A percentile compares a stretch with the other conserved stretches of the same genome.
These are phyloP conservation scores for Thalassiosira hispida DNA, from an alignment of 352 stramenopile species.

Conservation along the genomic window DNA sequence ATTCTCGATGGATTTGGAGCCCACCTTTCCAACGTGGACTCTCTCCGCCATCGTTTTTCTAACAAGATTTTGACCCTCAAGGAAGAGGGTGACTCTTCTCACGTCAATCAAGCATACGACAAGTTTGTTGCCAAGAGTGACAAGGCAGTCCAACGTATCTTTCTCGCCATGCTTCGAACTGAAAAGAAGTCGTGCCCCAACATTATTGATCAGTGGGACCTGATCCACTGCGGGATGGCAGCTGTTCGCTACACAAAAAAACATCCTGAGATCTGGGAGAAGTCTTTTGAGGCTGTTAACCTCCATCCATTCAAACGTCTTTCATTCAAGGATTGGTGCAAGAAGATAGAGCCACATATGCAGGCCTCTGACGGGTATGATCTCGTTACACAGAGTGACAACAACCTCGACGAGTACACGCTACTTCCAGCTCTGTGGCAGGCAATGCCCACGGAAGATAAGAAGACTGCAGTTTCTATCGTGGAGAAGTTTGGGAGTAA, in stretches of 20 bases:
- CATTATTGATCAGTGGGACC: conserved; percentile 33
- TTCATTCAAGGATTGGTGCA: conserved; percentile 31
- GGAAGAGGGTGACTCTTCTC: conserved; percentile 26
- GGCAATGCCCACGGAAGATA: conserved; percentile 13
- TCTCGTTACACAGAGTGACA: conserved; percentile 14
- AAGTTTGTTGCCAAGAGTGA: conserved; percentile 15
- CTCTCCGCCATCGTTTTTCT: not conserved
- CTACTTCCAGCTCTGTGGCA: conserved; percentile 17
- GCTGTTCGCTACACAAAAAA: conserved; percentile 7
- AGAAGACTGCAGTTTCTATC: conserved; percentile 8
- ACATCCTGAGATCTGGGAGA: conserved; percentile 16
- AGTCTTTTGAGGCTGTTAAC: conserved; percentile 18
- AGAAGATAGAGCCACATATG: conserved; percentile 30
- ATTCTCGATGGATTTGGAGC: conserved; percentile 38
- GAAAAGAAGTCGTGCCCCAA: not conserved
- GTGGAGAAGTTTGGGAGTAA: conserved; percentile 1
- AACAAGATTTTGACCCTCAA: conserved; percentile 30
- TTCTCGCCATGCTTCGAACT: not conserved
- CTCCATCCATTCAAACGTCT: conserved; percentile 14
- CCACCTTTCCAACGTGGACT: conserved; percentile 2
- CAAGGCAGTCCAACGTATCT: conserved; percentile 5
- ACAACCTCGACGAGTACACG: conserved; percentile 13
- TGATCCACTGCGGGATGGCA: conserved; percentile 21
- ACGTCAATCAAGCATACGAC: conserved; percentile 21
- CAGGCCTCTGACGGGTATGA: conserved; percentile 10